Evolutionary conservation across 2,329 filamentous ascomycete species (phyloP), one percentile per base, ranked within the genome.

Genomic region (Sodiomyces alkalinus): DNA sequence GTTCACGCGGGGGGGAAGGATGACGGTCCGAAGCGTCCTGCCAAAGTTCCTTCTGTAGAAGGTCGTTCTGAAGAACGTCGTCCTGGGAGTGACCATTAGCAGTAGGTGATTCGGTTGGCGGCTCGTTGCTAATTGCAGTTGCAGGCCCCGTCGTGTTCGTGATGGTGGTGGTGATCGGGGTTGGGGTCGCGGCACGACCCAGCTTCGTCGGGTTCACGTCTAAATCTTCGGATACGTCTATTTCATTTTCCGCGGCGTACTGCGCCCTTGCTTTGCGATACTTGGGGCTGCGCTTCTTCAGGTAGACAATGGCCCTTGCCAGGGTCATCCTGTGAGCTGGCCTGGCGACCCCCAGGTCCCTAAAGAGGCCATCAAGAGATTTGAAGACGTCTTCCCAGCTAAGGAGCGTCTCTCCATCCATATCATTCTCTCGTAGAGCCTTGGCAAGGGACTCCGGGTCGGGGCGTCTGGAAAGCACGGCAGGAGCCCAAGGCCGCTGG

Each of bases 351-450:
- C 60, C 64, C 12, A 82, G 56, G 6, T 68, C 65, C 3, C 48
- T 35, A 38, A 58, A 58, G 10, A 73, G 47, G 19, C 72, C 60
- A 9, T 57, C 49, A 10, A 73, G 50, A 1, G 56, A 52, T 3
- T 44, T 37, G 21, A 56, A 55, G 14, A 65, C 50, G 8, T 76
- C 57, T 19, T 64, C 56, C 15, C 53, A 63, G 0, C 64, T 68
- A 1, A 87, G 54, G 0, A 86, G 57, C 0, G 64, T 60, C 24
- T 68, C 58, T 2, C 81, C 81, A 30, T 74, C 69, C 5, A 87
- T 57, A 6, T 74, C 61, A 30, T 81, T 63, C 1, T 74, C 62
- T 6, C 62, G 55, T 5, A 92, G 49, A 4, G 54, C 55, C 13
- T 45, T 43, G 32, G 72, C 66, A 3, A 92, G 58, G 0, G 45